phyloP scores from a whole-genome alignment of 2,329 filamentous ascomycete species.

The Colletotrichum sp. region DNA sequence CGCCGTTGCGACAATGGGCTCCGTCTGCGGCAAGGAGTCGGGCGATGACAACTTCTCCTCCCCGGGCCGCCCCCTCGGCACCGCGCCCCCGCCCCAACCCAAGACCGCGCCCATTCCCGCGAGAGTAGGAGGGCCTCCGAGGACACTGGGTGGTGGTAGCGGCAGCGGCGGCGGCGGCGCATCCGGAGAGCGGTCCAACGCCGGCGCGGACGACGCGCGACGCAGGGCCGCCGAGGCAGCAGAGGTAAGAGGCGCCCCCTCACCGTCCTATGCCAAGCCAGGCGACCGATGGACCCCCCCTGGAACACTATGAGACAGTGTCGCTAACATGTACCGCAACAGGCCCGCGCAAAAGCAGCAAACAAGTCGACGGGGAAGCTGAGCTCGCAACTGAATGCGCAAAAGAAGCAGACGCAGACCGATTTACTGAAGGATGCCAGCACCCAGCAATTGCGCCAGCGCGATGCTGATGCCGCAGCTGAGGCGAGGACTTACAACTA shows the following conservation, averaged over 20 bases:
- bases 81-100: constrained; percentile 53
- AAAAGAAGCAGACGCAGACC: constrained; percentile 75
- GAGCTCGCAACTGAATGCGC: constrained; percentile 71
- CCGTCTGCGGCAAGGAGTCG: constrained; percentile 82
- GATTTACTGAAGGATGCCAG: constrained; percentile 74
- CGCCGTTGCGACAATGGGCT: constrained; percentile 69
- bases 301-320: background rate
- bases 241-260: constrained; percentile 65
- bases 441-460: constrained; percentile 65
- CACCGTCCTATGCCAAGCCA: background rate
- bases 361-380: constrained; percentile 71
- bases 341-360: constrained; percentile 72
- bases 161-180: constrained; percentile 36
- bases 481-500: constrained; percentile 36
- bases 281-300: background rate
- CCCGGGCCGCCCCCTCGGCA: constrained; percentile 75
- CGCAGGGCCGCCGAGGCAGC: constrained; percentile 81
- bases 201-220: constrained; percentile 63
- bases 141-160: constrained; percentile 66
- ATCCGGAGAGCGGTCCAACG: constrained; percentile 26
- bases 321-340: background rate
- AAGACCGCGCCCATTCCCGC: constrained; percentile 58
- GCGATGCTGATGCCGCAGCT: constrained; percentile 70
- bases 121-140: constrained; percentile 59
- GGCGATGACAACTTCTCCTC: constrained; percentile 73